Evolutionary conservation across 1,139 yeast species (phyloP), one percentile per base, ranked within the genome.

Genomic region (Yamadazyma conglobata): DNA sequence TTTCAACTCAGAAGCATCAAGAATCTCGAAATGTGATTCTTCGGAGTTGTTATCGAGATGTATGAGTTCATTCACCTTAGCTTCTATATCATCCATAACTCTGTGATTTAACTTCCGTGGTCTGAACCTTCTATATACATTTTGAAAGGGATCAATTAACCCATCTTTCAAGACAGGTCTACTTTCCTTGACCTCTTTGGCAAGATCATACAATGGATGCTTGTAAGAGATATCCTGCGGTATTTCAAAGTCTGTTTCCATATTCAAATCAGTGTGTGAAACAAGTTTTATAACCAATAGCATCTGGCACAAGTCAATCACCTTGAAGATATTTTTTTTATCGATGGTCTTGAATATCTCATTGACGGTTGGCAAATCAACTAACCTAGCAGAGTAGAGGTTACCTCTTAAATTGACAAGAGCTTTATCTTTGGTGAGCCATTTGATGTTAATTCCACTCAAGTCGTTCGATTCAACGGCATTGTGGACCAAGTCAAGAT

Each of bases 281-380:
- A 88, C 70, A 6, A 73, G 67, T 34, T 75, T 79, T 4, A 88
- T 67, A 4, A 91, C 93, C 10, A 89, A 60, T 29, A 93, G 61
- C 64, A 93, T 84, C 56, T 93, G 97, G 35, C 86, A 77, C 6
- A 91, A 66, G 54, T 93, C 97, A 21, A 88, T 70, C 0, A 93
- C 79, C 52, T 93, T 93, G 62, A 83, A 82, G 19, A 91, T 73
- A 49, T 87, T 91, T 55, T 89, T 91, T 49, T 83, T 76, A 53
- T 93, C 98, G 17, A 89, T 76, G 3, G 96, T 81, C 56, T 93
- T 93, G 52, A 81, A 87, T 6, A 86, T 77, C 52, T 93, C 98
- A 4, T 88, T 76, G 8, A 89, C 59, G 0, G 96, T 86, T 0
- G 99, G 99, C 40, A 93, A 61, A 46, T 89, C 94, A n/a, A 91